Conservation (phyloP, 2,329 filamentous ascomycete species). For the Didymella segeticola region DNA sequence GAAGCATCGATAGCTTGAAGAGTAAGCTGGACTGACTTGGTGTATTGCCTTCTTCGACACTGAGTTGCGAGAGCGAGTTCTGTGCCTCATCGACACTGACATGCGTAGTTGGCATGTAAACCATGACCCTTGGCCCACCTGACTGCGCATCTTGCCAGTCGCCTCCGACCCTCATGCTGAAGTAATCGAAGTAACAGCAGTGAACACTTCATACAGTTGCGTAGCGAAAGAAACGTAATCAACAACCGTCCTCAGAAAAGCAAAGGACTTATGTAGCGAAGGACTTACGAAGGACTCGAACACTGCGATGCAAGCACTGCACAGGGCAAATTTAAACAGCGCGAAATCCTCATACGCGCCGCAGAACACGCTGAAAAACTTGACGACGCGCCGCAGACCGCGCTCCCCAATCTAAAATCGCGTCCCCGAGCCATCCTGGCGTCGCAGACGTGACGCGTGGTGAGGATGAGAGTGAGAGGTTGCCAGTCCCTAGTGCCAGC, state of each 20-base stretch:
- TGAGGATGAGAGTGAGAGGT: constrained; percentile 6
- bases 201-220: neutral
- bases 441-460: constrained; percentile 4
- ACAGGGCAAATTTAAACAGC: neutral
- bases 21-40: neutral
- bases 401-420: too few relatives aligned
- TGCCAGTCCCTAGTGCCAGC: too few relatives aligned
- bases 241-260: too few relatives aligned
- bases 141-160: neutral
- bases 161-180: neutral
- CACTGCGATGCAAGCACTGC: neutral
- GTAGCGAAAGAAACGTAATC: neutral
- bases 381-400: too few relatives aligned
- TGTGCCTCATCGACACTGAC: neutral
- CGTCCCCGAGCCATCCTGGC: neutral
- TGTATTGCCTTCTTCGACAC: neutral
- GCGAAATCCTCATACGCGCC: neutral
- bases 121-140: neutral
- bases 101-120: neutral
- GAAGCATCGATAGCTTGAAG: neutral
- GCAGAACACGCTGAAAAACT: neutral
- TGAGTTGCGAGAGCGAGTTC: neutral
- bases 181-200: too few relatives aligned
- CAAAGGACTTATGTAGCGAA: too few relatives aligned
- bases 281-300: too few relatives aligned